Evolutionary conservation across 2,329 filamentous ascomycete genomes (phyloP), one percentile per base, ranked within the genome.

Genomic region (Bretziella fagacearum): DNA sequence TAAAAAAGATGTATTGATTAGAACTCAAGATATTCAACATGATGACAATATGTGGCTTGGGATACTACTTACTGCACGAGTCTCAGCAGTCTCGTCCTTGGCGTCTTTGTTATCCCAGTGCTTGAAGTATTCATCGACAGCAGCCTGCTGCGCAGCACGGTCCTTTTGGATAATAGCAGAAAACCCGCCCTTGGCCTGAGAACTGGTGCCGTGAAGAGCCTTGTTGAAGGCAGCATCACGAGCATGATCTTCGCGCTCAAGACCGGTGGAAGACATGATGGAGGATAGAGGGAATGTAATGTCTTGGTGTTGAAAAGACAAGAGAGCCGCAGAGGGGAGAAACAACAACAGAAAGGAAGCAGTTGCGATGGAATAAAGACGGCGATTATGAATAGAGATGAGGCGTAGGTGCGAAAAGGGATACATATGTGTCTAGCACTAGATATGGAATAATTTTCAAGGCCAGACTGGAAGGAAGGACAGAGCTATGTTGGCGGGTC

Each of bases 181-280:
- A 56, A 95, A 74, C 55, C 84, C 84, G 58, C 81, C 83, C 48
- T 70, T 65, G 37, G 76, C 74, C 59, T 78, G 64, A 43, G 84
- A 70, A 46, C 84, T 85, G 52, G 62, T 63, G 58, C 73, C 84
- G 65, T 95, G 87, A 69, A 94, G 71, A 55, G 77, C 84, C 67
- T 85, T 83, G 71, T 84, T 87, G 73, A 94, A 94, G 55, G 75
- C 81, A 53, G 84, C 84, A 81, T 94, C 86, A 56, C 86, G 84
- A 59, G 66, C 61, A 63, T 87, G 81, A 62, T 94, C 77, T 67
- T 94, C 84, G 58, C 70, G 67, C 72, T 93, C 85, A 61, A 94
- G 46, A 37, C 27, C 48, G 32, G 51, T 46, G 25, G 46, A 36
- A 45, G 51, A 48, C 41, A 51, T 48, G 41, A 17, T 26, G 29